Conservation (phyloP, 2,329 filamentous ascomycete species). For the Diaporthe sp. region DNA sequence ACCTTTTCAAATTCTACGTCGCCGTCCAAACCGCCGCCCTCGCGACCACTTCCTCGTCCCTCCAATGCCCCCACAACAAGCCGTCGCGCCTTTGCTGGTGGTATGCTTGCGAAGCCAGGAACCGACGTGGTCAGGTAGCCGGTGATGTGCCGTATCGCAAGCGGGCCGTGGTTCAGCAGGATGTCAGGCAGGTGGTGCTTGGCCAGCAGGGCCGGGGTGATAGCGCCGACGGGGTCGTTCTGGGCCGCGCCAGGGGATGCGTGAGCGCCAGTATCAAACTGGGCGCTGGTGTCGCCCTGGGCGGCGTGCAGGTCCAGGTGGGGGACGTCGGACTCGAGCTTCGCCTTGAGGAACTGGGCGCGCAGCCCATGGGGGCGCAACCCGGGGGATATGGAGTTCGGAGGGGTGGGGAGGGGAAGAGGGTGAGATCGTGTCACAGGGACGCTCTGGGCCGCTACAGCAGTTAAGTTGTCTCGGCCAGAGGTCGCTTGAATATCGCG, state of each 20-base stretch:
- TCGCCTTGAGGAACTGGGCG: conserved; percentile 70
- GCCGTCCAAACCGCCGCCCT: conserved; percentile 71
- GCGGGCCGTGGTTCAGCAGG: conserved; percentile 86
- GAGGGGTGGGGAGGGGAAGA: conserved; percentile 89
- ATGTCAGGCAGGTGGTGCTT: conserved; percentile 92
- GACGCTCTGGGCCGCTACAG: conserved; percentile 75
- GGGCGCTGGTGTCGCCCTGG: conserved; percentile 54
- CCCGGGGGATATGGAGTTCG: conserved; percentile 92
- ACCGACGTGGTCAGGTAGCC: conserved; percentile 93
- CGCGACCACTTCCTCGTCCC: conserved; percentile 71
- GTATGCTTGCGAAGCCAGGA: conserved; percentile 89
- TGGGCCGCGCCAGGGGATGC: conserved; percentile 55
- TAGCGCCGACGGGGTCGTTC: conserved; percentile 80
- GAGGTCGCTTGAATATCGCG: conserved; percentile 74
- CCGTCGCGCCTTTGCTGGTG: conserved; percentile 88
- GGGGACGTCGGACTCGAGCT: conserved; percentile 78
- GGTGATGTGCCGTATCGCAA: conserved; percentile 96
- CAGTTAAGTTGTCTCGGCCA: conserved; percentile 77
- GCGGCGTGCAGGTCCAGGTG: conserved; percentile 87
- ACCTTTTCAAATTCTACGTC: conserved; percentile 93
- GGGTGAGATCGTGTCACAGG: conserved; percentile 71
- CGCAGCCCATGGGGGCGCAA: conserved; percentile 85
- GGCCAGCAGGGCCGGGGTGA: conserved; percentile 86
- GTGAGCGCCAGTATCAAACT: conserved; percentile 40
- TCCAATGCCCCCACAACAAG: conserved; percentile 94